phyloP scores from a whole-genome alignment of 805 yeast genomes.

The Ogataea dorogensis region DNA sequence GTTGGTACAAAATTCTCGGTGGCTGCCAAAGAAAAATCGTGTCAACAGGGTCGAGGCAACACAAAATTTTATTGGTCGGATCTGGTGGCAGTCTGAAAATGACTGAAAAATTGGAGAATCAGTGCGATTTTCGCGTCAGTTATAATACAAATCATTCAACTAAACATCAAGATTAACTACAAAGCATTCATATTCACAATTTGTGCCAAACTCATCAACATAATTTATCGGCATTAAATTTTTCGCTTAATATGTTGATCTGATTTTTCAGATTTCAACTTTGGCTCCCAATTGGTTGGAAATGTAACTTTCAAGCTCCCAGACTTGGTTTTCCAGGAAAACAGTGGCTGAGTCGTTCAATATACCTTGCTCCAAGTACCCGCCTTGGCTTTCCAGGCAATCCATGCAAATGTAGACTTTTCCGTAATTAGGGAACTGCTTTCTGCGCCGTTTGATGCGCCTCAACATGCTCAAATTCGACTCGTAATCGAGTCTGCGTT shows the following conservation, averaged over 20 bases:
- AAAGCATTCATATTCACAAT: neutral
- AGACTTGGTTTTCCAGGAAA: constrained; percentile 12
- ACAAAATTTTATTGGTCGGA: constrained; percentile 12
- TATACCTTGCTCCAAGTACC: constrained; percentile 3
- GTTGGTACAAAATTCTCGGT: constrained; percentile 13
- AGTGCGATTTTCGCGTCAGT: neutral
- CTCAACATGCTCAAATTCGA: constrained; percentile 12
- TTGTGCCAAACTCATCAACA: neutral
- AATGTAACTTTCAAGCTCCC: constrained; percentile 18
- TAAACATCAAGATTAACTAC: neutral
- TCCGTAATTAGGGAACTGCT: constrained; percentile 27
- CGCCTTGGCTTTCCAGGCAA: constrained; percentile 19
- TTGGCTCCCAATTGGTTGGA: constrained; percentile 17
- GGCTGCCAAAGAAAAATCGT: constrained; percentile 10
- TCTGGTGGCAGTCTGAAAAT: constrained; percentile 4
- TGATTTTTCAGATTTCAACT: constrained; percentile 10
- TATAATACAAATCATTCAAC: neutral
- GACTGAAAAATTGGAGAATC: neutral
- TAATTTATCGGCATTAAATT: constrained; percentile 13
- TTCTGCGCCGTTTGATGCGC: constrained; percentile 23
- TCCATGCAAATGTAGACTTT: constrained; percentile 26
- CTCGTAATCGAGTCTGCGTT: constrained; percentile 4
- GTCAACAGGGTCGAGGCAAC: constrained; percentile 8
- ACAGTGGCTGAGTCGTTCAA: constrained; percentile 11
- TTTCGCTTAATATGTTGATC: neutral